A percentile compares a stretch with the other conserved stretches of the same genome.
phyloP scores from a whole-genome alignment of 306 rosid genomes.

The Vicia villosa region DNA sequence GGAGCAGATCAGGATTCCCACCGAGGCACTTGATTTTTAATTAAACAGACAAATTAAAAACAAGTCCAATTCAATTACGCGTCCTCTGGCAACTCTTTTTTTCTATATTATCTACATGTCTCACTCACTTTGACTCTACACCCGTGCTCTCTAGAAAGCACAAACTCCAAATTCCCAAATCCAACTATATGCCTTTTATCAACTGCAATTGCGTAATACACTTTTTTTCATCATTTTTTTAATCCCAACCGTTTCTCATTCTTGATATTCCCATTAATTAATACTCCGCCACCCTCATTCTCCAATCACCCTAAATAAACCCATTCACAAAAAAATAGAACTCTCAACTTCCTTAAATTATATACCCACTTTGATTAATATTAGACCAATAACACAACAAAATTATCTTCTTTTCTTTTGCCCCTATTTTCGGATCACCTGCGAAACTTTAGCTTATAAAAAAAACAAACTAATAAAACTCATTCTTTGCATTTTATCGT shows the following conservation, averaged over 20 bases:
- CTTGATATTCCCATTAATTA: not conserved
- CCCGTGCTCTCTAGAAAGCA: not conserved
- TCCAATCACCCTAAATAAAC: not conserved
- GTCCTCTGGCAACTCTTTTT: not conserved
- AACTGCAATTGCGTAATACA: conserved; percentile 4
- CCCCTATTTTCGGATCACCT: not conserved
- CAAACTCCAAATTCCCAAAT: not conserved
- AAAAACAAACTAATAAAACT: not conserved
- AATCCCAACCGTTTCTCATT: not conserved
- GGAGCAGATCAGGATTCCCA: no score
- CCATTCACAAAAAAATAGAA: not conserved
- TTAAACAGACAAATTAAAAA: no score
- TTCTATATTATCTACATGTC: not conserved
- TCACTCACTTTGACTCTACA: not conserved
- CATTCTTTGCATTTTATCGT: not conserved
- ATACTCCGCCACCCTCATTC: not conserved
- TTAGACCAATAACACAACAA: not conserved
- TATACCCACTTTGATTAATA: not conserved
- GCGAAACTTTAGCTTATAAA: not conserved
- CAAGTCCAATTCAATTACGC: not conserved
- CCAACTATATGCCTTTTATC: not conserved
- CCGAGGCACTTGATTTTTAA: no score
- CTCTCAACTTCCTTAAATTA: not conserved
- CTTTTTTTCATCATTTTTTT: not conserved
- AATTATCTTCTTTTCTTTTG: not conserved